Evolutionary conservation across 2,329 filamentous ascomycete species (phyloP).

Genomic region (Zymoseptoria pseudotritici): DNA sequence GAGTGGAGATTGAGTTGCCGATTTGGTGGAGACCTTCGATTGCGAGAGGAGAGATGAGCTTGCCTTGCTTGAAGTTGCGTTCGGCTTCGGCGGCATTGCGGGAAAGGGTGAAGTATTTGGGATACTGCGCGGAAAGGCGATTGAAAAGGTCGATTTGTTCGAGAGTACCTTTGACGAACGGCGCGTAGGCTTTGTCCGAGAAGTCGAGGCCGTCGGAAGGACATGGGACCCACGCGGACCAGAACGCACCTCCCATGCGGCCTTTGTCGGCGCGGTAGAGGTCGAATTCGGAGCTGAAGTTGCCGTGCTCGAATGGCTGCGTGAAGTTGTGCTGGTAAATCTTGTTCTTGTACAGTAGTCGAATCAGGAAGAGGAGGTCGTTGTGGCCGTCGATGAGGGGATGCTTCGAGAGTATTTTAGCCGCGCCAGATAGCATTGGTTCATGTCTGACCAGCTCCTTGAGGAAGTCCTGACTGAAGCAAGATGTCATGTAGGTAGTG

Average conservation of each 20-base stretch:
- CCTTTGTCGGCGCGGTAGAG: slow-evolving; percentile 66
- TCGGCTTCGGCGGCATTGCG: slow-evolving; percentile 55
- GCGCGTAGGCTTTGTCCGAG: slow-evolving; percentile 62
- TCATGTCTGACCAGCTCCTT: background rate
- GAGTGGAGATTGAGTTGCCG: slow-evolving; percentile 69
- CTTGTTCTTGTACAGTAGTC: slow-evolving; percentile 61
- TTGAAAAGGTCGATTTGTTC: slow-evolving; percentile 68
- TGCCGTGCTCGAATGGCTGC: slow-evolving; percentile 64
- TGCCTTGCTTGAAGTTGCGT: slow-evolving; percentile 40
- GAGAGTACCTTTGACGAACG: slow-evolving; percentile 59
- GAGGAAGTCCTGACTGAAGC: slow-evolving; percentile 6
- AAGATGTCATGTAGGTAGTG: slow-evolving; percentile 2
- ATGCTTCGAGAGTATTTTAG: slow-evolving; percentile 21
- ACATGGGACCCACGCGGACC: slow-evolving; percentile 78
- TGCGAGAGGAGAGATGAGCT: slow-evolving; percentile 67
- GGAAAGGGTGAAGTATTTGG: slow-evolving; percentile 60
- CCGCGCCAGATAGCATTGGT: slow-evolving; percentile 11
- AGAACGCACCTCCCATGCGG: slow-evolving; percentile 77
- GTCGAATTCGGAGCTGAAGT: slow-evolving; percentile 66
- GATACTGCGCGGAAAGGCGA: slow-evolving; percentile 57
- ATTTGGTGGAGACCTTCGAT: slow-evolving; percentile 92
- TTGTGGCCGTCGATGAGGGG: slow-evolving; percentile 66
- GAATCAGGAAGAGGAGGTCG: slow-evolving; percentile 71
- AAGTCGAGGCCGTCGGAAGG: slow-evolving; percentile 66
- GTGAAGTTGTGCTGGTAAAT: slow-evolving; percentile 64